These are phyloP conservation scores for Phellopilus nigrolimitatus DNA, from an alignment of 1,284 basidiomycete genomes.

Conservation along the genomic window DNA sequence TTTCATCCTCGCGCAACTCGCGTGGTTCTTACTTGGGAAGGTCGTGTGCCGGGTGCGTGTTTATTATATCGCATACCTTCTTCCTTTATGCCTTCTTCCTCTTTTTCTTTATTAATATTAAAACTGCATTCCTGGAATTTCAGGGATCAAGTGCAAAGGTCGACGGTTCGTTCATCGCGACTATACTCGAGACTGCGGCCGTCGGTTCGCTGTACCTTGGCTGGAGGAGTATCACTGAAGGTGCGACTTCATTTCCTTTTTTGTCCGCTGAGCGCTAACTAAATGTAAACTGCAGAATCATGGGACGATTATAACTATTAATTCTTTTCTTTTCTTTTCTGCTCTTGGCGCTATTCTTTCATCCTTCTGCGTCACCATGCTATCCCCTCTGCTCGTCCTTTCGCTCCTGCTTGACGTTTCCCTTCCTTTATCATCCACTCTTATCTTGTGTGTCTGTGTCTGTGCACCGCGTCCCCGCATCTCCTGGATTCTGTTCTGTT, in stretches of 20 bases:
- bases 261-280: not conserved
- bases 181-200: constrained; percentile 67
- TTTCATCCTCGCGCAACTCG: constrained; percentile 72
- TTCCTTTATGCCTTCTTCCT: not conserved
- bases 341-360: not conserved
- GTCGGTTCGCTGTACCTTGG: constrained; percentile 69
- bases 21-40: constrained; percentile 70
- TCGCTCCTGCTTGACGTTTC: no score
- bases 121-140: not conserved
- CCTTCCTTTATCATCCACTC: no score
- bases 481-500: no score
- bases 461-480: no score
- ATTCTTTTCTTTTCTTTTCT: not conserved
- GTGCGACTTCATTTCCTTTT: constrained; percentile 38
- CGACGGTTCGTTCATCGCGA: constrained; percentile 80
- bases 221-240: constrained; percentile 83
- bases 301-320: constrained; percentile 18
- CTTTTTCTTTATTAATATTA: constrained; percentile 8
- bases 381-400: no score
- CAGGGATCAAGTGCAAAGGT: constrained; percentile 46
- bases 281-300: constrained; percentile 8
- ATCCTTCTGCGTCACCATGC: not conserved
- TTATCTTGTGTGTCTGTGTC: no score
- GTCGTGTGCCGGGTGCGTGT: constrained; percentile 68
- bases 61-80: constrained; percentile 6